Evolutionary conservation across 495 filamentous ascomycete genomes (phyloP).

Genomic region (Xylaria longipes): DNA sequence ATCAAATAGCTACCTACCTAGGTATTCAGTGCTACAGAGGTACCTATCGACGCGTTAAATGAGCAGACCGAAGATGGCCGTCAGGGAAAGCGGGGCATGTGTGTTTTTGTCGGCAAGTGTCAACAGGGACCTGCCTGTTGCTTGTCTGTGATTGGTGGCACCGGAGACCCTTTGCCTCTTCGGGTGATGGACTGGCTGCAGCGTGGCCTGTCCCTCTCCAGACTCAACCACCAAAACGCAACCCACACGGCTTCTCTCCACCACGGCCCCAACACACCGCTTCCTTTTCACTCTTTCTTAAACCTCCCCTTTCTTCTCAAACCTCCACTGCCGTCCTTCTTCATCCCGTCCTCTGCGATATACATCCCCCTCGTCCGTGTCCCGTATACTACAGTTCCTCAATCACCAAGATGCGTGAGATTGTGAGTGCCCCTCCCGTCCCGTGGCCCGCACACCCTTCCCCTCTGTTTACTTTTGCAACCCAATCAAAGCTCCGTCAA

Average conservation of each 20-base stretch:
- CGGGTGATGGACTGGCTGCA: constrained; percentile 5
- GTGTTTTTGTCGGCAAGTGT: constrained; percentile 23
- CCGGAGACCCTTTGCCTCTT: constrained; percentile 7
- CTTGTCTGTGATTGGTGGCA: constrained; percentile 10
- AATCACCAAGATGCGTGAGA: constrained; percentile 84
- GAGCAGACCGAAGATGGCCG: constrained; percentile 1
- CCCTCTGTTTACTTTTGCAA: constrained; percentile 63
- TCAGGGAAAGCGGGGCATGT: constrained; percentile 22
- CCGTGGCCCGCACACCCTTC: constrained; percentile 12
- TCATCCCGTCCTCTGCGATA: constrained; percentile 28
- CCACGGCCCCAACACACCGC: constrained; percentile 38
- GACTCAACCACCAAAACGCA: constrained; percentile 31
- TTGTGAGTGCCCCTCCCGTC: constrained; percentile 65
- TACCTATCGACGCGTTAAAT: background rate
- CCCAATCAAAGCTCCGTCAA: constrained; percentile 68
- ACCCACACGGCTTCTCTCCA: constrained; percentile 35
- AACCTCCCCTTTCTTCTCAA: constrained; percentile 36
- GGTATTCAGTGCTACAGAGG: too few relatives aligned
- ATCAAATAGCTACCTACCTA: too few relatives aligned
- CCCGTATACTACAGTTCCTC: constrained; percentile 35
- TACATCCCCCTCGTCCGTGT: constrained; percentile 36
- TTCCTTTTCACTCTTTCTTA: constrained; percentile 40
- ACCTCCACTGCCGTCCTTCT: constrained; percentile 30
- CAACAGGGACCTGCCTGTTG: constrained; percentile 12
- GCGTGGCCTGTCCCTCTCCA: constrained; percentile 8